Conservation (phyloP, 2,329 filamentous ascomycete genomes). For the Colletotrichum melonis region DNA sequence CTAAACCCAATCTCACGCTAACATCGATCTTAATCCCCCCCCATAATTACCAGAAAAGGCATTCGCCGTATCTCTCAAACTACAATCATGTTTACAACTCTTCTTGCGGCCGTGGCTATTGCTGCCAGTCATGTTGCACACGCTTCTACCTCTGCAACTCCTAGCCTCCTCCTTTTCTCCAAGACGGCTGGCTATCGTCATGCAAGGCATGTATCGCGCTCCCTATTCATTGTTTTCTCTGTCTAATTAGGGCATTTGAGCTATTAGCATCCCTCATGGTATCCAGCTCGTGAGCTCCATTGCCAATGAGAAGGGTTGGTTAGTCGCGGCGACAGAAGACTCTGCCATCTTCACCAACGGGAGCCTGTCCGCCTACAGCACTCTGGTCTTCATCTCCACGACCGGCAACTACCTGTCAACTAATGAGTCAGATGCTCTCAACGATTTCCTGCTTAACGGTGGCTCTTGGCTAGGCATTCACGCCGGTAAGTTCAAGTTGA, state of each 20-base stretch:
- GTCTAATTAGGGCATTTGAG: background rate
- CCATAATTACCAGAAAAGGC: background rate
- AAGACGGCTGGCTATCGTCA: background rate
- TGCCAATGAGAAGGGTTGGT: background rate
- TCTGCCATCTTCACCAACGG: constrained; percentile 8
- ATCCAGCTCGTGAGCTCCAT: background rate
- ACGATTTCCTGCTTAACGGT: background rate
- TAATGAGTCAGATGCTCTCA: background rate
- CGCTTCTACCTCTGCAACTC: background rate
- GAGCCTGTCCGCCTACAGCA: background rate
- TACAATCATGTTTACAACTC: background rate
- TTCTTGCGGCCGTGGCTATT: background rate
- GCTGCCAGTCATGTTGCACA: background rate
- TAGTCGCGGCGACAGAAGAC: background rate
- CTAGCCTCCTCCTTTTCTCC: background rate
- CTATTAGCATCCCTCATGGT: background rate
- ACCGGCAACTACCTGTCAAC: background rate
- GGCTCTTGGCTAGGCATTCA: background rate
- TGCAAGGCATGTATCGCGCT: background rate
- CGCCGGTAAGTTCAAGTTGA: background rate
- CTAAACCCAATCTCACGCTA: background rate
- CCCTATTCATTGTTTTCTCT: background rate
- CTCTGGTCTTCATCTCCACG: constrained; percentile 1
- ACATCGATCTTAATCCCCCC: background rate
- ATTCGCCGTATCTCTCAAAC: background rate